A percentile compares a stretch with the other conserved stretches of the same genome.
Evolutionary conservation across 2,329 filamentous ascomycete species (phyloP).

Genomic region (Cladobotryum mycophilum): DNA sequence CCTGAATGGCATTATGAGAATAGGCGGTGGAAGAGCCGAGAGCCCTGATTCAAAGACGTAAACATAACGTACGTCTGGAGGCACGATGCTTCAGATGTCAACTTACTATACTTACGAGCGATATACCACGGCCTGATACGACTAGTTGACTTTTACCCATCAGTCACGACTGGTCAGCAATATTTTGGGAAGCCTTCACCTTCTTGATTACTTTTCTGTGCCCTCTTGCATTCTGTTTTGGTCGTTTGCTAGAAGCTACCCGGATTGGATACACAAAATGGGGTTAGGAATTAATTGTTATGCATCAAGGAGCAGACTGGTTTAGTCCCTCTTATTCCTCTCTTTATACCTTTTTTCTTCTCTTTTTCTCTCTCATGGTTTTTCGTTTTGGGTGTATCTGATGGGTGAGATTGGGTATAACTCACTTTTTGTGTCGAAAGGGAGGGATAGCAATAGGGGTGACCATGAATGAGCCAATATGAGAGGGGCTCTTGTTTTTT

Average conservation of each 20-base stretch:
- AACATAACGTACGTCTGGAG: slow-evolving; percentile 6
- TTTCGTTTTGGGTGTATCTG: too few species aligned
- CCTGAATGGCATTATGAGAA: slow-evolving; percentile 39
- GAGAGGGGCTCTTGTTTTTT: slow-evolving; percentile 7
- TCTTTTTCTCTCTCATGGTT: background rate
- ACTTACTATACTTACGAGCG: too few species aligned
- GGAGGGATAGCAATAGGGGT: too few species aligned
- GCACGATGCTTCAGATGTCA: too few species aligned
- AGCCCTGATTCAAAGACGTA: slow-evolving; percentile 33
- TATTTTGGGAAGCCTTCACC: background rate
- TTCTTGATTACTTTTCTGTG: slow-evolving; percentile 8
- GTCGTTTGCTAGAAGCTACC: slow-evolving; percentile 7
- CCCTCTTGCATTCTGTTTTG: slow-evolving; percentile 2
- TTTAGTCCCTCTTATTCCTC: slow-evolving; percentile 1
- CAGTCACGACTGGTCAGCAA: background rate
- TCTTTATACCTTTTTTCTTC: slow-evolving; percentile 8
- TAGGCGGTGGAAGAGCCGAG: slow-evolving; percentile 33
- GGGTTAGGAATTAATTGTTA: slow-evolving; percentile 7
- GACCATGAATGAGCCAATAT: background rate
- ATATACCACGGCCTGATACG: too few species aligned
- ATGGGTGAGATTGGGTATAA: background rate
- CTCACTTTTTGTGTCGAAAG: too few species aligned
- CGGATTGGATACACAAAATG: slow-evolving; percentile 10
- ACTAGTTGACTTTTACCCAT: background rate
- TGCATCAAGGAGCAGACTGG: slow-evolving; percentile 5